Conservation (phyloP, 2,329 filamentous ascomycete species). For the Talaromyces atroroseus region DNA sequence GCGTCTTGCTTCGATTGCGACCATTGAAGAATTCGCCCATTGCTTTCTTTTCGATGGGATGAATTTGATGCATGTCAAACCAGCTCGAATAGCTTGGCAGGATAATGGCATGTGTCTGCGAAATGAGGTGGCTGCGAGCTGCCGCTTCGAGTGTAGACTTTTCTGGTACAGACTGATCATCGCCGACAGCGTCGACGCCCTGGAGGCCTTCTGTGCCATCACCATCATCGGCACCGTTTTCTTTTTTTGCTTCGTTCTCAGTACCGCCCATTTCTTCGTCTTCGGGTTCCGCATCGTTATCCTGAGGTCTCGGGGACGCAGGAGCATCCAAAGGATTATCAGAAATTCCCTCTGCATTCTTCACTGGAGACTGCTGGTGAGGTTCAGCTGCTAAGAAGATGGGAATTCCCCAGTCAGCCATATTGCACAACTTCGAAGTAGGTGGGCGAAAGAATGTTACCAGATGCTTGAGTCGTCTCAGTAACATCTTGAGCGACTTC, state of each 20-base stretch:
- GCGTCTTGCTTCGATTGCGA: conserved; percentile 95
- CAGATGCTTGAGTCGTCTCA: conserved; percentile 25
- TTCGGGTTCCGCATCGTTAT: conserved; percentile 52
- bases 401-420: conserved; percentile 18
- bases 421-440: conserved; percentile 7
- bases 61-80: conserved; percentile 96
- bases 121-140: conserved; percentile 84
- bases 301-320: conserved; percentile 58
- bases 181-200: conserved; percentile 46
- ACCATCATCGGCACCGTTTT: conserved; percentile 41
- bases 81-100: conserved; percentile 96
- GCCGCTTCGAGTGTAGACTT: conserved; percentile 79
- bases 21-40: conserved; percentile 98
- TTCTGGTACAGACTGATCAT: conserved; percentile 58
- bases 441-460: conserved; percentile 18
- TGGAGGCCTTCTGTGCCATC: conserved; percentile 44
- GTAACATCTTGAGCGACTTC: conserved; percentile 26
- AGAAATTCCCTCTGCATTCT: conserved; percentile 33
- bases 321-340: conserved; percentile 68
- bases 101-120: conserved; percentile 92
- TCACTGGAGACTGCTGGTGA: conserved; percentile 26
- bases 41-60: conserved; percentile 87
- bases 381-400: conserved; percentile 28
- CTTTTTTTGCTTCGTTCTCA: conserved; percentile 40
- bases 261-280: conserved; percentile 78